Evolutionary conservation across 768 basidiomycete genomes (phyloP).

Genomic region (Auricularia sp.): DNA sequence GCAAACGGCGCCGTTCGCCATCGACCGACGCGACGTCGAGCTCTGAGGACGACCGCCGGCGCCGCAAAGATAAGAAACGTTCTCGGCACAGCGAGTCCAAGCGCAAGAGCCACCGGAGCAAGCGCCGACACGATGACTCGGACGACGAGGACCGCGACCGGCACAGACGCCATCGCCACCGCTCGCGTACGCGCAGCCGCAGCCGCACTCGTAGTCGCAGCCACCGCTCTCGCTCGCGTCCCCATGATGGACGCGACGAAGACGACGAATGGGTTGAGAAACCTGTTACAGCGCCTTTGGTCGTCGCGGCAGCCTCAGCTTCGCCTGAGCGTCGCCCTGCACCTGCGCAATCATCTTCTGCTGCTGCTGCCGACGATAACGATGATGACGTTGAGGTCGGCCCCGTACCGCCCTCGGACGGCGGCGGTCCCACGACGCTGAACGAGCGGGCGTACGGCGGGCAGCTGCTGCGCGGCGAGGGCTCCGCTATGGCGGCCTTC

Average conservation of each 20-base stretch:
- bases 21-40: conserved; percentile 30
- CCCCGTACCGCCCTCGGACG: conserved; percentile 53
- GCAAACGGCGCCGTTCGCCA: conserved; percentile 29
- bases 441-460: conserved; percentile 86
- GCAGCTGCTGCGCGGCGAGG: conserved; percentile 87
- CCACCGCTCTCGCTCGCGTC: conserved; percentile 12
- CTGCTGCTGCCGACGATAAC: conserved; percentile 29
- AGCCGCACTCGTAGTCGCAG: conserved; percentile 10
- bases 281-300: conserved; percentile 17
- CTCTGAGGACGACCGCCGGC: conserved; percentile 37
- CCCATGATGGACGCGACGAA: conserved; percentile 18
- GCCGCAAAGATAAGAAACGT: conserved; percentile 50
- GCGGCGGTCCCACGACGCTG: conserved; percentile 36
- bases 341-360: conserved; percentile 10
- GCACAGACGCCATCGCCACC: conserved; percentile 8
- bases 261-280: conserved; percentile 68
- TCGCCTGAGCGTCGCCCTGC: conserved; percentile 10
- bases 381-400: conserved; percentile 39
- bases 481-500: conserved; percentile 96
- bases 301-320: conserved; percentile 1
- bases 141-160: conserved; percentile 17
- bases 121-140: conserved; percentile 15
- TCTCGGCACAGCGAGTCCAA: conserved; percentile 12
- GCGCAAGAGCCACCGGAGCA: conserved; percentile 25
- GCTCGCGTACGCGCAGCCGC: conserved; percentile 7